Evolutionary conservation across 1,139 yeast genomes (phyloP).

Genomic region (Nematodospora anomalae): DNA sequence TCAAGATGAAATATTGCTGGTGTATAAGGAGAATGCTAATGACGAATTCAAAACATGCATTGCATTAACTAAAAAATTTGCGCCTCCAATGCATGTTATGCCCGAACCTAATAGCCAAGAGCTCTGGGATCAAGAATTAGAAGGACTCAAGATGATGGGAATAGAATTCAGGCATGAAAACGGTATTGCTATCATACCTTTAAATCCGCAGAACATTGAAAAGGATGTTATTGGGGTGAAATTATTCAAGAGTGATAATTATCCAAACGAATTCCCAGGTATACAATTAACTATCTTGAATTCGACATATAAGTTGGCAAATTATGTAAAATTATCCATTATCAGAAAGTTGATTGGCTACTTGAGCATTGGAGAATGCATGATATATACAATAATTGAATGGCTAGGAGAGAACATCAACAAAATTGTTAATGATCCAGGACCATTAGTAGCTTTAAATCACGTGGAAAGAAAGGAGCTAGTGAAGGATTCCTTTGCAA

Average conservation of each 20-base stretch:
- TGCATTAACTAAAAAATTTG: conserved; percentile 37
- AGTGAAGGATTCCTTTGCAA: not conserved
- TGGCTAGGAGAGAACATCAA: conserved; percentile 70
- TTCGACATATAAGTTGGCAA: conserved; percentile 56
- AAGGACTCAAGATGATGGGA: conserved; percentile 60
- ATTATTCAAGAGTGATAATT: conserved; percentile 50
- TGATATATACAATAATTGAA: conserved; percentile 64
- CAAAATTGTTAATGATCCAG: conserved; percentile 67
- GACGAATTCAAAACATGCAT: conserved; percentile 57
- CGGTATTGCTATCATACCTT: conserved; percentile 25
- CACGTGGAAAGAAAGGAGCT: not conserved
- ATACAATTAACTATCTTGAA: conserved; percentile 54
- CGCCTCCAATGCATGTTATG: not conserved
- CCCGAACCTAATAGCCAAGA: conserved; percentile 25
- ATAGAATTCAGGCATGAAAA: conserved; percentile 19
- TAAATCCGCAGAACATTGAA: conserved; percentile 31
- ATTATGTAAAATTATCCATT: conserved; percentile 70
- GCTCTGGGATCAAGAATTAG: conserved; percentile 78
- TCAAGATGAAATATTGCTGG: conserved; percentile 56
- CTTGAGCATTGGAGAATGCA: conserved; percentile 64
- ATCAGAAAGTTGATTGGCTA: conserved; percentile 47
- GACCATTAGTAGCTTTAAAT: conserved; percentile 49
- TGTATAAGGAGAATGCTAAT: conserved; percentile 40
- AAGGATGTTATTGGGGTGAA: conserved; percentile 44
- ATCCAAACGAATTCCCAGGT: conserved; percentile 66